Evolutionary conservation across 139 green algal species (phyloP), one percentile per base, ranked within the genome.

Genomic region (Chlorella vulgaris): DNA sequence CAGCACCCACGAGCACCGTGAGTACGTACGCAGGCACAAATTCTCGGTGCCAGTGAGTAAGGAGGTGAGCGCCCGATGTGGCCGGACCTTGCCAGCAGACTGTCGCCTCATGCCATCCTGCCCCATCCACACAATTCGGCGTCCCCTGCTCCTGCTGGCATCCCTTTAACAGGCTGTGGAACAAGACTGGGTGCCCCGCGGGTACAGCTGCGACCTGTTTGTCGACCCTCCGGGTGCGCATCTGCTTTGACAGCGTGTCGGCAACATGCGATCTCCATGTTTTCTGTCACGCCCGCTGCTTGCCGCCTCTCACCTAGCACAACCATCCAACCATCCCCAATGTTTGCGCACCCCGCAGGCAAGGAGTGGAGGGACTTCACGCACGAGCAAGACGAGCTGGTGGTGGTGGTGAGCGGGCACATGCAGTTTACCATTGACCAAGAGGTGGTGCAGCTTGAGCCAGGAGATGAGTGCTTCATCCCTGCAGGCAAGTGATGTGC

Each of bases 391-490:
- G 65, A 78, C 51, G 31, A 79, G 71, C 63, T 82, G 40, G 71
- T 85, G 62, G 39, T 39, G 28, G 42, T 83, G 38, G 35, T 81
- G 29, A 62, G 29, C n/a, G 69, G 73, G 15, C 35, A 8, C 28
- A 70, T 81, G 74, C 58, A 81, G 60, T 70, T 81, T 39, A 62
- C 60, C 3, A 71, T 81, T 28, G 74, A 39, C n/a, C n/a, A 21
- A 21, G 74, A 81, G 38, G 26, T 38, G 0, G 15, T 60, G 4
- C 28, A 39, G 39, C 26, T 71, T 58, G 39, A 81, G 38, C 63
- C 83, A 7, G 63, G 62, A 38, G 76, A 65, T 42, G 78, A 82
- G 33, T 74, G 74, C n/a, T 87, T 80, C 47, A 87, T 60, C 63
- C 83, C 81, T 24, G 47, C 55, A 55, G 58, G 65, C 43, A 33